Percentiles rank a stretch among this genome's conserved stretches.
Conservation (phyloP, 768 basidiomycete species). For the Lanmaoa rubissima region DNA sequence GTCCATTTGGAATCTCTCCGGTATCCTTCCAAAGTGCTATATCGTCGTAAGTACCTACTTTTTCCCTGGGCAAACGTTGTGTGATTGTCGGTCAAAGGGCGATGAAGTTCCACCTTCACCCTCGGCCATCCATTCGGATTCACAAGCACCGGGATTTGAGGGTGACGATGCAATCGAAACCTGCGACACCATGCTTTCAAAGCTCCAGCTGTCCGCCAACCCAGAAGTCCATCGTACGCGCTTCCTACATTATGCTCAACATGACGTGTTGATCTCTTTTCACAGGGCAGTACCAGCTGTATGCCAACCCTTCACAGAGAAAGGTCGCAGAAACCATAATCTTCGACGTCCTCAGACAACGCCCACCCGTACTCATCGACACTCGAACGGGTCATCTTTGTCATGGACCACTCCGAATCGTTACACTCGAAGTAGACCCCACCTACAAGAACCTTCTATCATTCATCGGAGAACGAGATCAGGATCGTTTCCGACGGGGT, state of each 20-base stretch:
- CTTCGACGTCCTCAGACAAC: neutral
- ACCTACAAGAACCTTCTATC: neutral
- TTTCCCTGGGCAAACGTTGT: neutral
- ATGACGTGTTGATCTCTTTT: neutral
- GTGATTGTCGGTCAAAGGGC: neutral
- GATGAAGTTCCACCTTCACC: neutral
- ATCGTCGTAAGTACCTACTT: neutral
- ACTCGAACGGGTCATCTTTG: constrained; percentile 4
- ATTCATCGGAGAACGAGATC: neutral
- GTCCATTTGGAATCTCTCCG: neutral
- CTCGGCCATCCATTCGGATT: neutral
- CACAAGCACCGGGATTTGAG: neutral
- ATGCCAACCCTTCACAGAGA: neutral
- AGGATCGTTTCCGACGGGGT: neutral
- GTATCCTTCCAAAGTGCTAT: constrained; percentile 2
- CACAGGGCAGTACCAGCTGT: neutral
- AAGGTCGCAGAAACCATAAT: neutral
- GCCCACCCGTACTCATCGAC: constrained; percentile 4
- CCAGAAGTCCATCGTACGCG: constrained; percentile 4
- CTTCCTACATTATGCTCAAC: neutral
- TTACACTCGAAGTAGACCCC: constrained; percentile 6
- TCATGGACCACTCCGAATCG: neutral
- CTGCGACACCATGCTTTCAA: neutral
- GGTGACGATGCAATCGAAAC: neutral
- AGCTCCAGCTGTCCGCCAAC: neutral